Evolutionary conservation across 352 stramenopile genomes (phyloP).

Genomic region (Phytophthora tentaculata): DNA sequence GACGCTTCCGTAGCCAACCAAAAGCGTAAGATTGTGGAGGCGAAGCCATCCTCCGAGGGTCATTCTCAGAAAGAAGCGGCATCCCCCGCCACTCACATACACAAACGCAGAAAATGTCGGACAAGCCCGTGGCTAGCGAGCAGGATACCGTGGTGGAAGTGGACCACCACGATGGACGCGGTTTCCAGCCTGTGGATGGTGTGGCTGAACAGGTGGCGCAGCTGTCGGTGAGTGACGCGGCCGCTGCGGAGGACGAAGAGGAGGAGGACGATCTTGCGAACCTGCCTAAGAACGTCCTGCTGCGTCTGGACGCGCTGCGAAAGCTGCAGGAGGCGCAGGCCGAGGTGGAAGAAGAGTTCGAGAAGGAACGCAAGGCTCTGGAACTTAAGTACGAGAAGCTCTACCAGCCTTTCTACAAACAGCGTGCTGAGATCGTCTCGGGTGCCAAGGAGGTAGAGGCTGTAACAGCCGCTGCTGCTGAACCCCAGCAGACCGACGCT

Average conservation of each 20-base stretch:
- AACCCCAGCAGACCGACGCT: conserved; percentile 44
- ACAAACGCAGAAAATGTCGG: conserved; percentile 35
- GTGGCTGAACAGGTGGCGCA: conserved; percentile 45
- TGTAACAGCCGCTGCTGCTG: conserved; percentile 52
- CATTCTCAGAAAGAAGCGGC: conserved; percentile 35
- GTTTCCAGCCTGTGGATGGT: conserved; percentile 65
- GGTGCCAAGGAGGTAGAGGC: conserved; percentile 79
- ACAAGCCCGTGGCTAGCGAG: conserved; percentile 45
- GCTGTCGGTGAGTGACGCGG: conserved; percentile 36
- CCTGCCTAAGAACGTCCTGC: conserved; percentile 74
- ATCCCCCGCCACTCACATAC: conserved; percentile 4
- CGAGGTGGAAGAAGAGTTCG: conserved; percentile 81
- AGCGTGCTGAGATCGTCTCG: conserved; percentile 79
- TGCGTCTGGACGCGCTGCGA: conserved; percentile 72
- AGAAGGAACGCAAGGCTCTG: conserved; percentile 83
- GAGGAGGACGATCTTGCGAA: conserved; percentile 67
- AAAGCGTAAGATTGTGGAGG: conserved; percentile 15
- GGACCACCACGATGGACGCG: conserved; percentile 65
- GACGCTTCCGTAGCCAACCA: conserved; percentile 41
- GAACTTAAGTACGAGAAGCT: conserved; percentile 91
- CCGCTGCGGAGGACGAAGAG: conserved; percentile 28
- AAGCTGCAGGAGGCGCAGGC: conserved; percentile 81
- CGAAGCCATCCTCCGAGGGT: conserved; percentile 6
- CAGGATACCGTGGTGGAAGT: conserved; percentile 67
- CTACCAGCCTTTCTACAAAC: conserved; percentile 82